phyloP scores from a whole-genome alignment of 352 stramenopile species.

The Pythium rishiriense region DNA sequence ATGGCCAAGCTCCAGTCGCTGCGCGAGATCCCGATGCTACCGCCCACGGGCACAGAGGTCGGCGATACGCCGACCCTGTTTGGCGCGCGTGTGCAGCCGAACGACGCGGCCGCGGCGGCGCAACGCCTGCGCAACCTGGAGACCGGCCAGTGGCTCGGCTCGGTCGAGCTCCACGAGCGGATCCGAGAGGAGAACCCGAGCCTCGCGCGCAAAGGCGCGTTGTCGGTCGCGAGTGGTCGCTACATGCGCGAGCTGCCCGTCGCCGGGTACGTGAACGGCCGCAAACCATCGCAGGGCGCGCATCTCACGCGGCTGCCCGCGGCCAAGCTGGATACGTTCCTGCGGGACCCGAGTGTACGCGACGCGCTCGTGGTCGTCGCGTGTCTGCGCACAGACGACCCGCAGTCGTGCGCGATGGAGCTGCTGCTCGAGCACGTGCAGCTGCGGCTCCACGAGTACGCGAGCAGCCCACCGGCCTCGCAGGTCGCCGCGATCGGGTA shows the following conservation, averaged over 20 bases:
- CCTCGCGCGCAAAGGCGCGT: conserved; percentile 46
- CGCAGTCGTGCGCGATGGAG: conserved; percentile 51
- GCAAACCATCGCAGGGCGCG: conserved; percentile 29
- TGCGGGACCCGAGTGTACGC: conserved; percentile 33
- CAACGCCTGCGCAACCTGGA: conserved; percentile 47
- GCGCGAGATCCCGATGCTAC: conserved; percentile 63
- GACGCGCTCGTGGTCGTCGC: conserved; percentile 69
- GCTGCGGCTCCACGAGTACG: conserved; percentile 28
- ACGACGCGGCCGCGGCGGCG: conserved; percentile 43
- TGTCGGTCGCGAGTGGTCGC: conserved; percentile 73
- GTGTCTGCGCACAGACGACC: conserved; percentile 68
- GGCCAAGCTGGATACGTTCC: conserved; percentile 46
- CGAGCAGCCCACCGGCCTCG: neutral
- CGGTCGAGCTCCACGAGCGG: conserved; percentile 58
- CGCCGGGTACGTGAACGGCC: conserved; percentile 31
- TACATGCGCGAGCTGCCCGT: conserved; percentile 74
- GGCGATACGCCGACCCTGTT: conserved; percentile 54
- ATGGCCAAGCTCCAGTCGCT: conserved; percentile 51
- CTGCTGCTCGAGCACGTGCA: conserved; percentile 64
- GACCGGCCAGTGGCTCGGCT: conserved; percentile 65
- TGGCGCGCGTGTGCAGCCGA: conserved; percentile 38
- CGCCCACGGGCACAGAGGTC: conserved; percentile 59
- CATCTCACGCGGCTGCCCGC: conserved; percentile 43
- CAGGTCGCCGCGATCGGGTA: conserved; percentile 10
- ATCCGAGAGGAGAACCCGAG: conserved; percentile 62